These are phyloP conservation scores for Alternaria gaisen DNA, from an alignment of 2,329 filamentous ascomycete species.

Conservation along the genomic window DNA sequence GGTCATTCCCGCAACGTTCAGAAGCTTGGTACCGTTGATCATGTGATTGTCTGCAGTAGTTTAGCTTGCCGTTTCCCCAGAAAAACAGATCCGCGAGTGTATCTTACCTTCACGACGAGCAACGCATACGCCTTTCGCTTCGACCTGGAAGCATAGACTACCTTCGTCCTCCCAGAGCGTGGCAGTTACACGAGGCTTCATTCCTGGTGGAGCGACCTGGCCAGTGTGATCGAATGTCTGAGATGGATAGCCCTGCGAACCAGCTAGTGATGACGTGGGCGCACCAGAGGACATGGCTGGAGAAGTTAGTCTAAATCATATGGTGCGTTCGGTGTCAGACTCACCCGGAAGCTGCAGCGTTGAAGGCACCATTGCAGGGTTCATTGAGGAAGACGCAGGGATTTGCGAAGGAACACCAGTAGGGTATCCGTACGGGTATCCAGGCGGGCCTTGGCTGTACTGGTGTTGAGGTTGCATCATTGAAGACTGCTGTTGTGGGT, in stretches of 20 bases:
- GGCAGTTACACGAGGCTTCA: constrained; percentile 95
- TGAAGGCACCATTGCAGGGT: constrained; percentile 70
- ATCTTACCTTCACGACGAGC: constrained; percentile 83
- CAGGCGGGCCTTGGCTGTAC: constrained; percentile 67
- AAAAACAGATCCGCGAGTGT: constrained; percentile 13
- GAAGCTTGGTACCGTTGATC: constrained; percentile 97
- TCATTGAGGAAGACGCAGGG: constrained; percentile 75
- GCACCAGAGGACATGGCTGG: constrained; percentile 48
- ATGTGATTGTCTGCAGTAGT: constrained; percentile 83
- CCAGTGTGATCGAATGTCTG: constrained; percentile 85
- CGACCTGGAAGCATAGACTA: constrained; percentile 96
- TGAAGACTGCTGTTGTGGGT: constrained; percentile 74
- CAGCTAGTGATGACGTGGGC: constrained; percentile 37
- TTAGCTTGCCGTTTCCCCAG: neutral
- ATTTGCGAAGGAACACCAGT: constrained; percentile 80
- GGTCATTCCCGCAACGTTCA: constrained; percentile 98
- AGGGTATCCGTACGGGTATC: constrained; percentile 77
- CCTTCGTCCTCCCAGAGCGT: constrained; percentile 99
- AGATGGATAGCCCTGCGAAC: constrained; percentile 47
- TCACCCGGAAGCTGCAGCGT: constrained; percentile 71
- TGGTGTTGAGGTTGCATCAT: constrained; percentile 73
- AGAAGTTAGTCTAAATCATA: constrained; percentile 14
- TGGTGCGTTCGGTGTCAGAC: constrained; percentile 13
- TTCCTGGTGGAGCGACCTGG: constrained; percentile 88
- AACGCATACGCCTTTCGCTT: constrained; percentile 94